These are phyloP conservation scores for Francoa sonchifolia DNA, from an alignment of 441 rosid genomes.

Conservation along the genomic window DNA sequence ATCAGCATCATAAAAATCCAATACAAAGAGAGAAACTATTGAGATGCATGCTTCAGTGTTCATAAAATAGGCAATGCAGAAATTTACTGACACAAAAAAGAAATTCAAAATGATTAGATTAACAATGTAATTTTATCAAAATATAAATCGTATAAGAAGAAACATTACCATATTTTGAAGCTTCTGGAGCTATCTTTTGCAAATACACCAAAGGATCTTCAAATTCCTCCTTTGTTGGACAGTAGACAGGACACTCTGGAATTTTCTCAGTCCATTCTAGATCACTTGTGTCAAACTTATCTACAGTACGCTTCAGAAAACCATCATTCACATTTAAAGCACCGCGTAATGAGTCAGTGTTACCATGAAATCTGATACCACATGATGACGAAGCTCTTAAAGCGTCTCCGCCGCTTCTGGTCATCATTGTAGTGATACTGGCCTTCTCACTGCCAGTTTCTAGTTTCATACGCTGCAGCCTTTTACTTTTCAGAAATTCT, in stretches of 20 bases:
- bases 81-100: background rate
- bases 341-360: conserved; percentile 25
- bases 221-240: conserved; percentile 89
- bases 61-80: background rate
- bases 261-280: conserved; percentile 83
- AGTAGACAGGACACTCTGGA: conserved; percentile 89
- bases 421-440: conserved; percentile 31
- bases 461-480: conserved; percentile 61
- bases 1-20: too few species aligned
- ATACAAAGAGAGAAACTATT: background rate
- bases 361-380: conserved; percentile 60
- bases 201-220: conserved; percentile 89
- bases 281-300: conserved; percentile 61
- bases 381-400: conserved; percentile 63
- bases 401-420: conserved; percentile 85
- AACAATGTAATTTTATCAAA: too few species aligned
- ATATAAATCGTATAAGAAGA: too few species aligned
- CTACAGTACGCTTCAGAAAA: conserved; percentile 52
- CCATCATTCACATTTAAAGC: conserved; percentile 33
- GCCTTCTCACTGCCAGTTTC: conserved; percentile 33
- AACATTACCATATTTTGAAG: conserved; percentile 77
- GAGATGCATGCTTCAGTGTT: background rate
- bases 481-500: conserved; percentile 71
- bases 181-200: conserved; percentile 90
- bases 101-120: too few species aligned